These are phyloP conservation scores for Citrus medica DNA, from an alignment of 345 rosid genomes.

Conservation along the genomic window DNA sequence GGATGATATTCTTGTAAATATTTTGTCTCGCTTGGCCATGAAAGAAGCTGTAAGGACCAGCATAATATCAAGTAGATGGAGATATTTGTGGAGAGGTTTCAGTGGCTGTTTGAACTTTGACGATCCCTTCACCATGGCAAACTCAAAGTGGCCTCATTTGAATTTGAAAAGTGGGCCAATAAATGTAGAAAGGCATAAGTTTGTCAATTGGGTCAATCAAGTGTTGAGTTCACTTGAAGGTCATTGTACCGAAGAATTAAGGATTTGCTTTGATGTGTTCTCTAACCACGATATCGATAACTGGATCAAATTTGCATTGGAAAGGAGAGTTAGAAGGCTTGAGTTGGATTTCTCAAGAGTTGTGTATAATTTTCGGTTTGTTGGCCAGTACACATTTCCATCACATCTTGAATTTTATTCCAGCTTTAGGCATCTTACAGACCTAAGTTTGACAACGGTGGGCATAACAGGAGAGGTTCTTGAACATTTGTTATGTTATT, in stretches of 20 bases:
- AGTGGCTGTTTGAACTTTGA: not conserved
- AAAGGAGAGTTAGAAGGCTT: not conserved
- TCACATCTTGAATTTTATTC: not conserved
- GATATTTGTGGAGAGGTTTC: not conserved
- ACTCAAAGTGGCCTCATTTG: no score
- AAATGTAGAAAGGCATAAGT: not conserved
- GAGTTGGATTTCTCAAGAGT: not conserved
- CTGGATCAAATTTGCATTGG: not conserved
- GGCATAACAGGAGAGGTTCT: not conserved
- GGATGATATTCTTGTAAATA: not conserved
- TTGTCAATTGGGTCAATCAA: not conserved
- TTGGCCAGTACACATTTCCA: not conserved
- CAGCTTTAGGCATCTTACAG: not conserved
- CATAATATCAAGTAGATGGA: not conserved
- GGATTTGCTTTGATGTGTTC: not conserved
- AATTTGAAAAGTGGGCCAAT: not conserved
- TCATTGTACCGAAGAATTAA: not conserved
- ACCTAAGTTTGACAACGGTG: not conserved
- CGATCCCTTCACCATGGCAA: not conserved
- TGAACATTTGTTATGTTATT: not conserved
- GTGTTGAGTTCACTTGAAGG: not conserved
- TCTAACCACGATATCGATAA: not conserved
- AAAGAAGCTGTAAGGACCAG: not conserved
- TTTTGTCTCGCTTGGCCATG: not conserved
- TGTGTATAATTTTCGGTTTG: not conserved